A percentile compares a stretch with the other conserved stretches of the same genome.
These are phyloP conservation scores for Microascus cirrosus DNA, from an alignment of 2,329 filamentous ascomycete species.

Conservation along the genomic window DNA sequence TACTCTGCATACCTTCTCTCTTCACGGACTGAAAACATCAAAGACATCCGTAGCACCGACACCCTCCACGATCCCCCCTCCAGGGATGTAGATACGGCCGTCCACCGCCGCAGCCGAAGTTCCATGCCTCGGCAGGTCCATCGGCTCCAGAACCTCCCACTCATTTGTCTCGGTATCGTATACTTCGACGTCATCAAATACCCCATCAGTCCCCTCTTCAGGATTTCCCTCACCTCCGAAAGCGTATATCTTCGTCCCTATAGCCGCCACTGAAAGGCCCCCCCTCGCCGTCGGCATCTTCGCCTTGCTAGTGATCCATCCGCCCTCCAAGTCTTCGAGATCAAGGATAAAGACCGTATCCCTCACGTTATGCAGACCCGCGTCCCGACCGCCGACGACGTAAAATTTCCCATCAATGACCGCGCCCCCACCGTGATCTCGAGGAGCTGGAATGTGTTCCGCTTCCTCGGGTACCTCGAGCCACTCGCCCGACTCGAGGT, in stretches of 20 bases:
- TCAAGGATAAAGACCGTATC: conserved; percentile 23
- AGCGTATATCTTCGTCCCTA: conserved; percentile 18
- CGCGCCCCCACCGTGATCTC: conserved; percentile 21
- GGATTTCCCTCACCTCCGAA: conserved; percentile 25
- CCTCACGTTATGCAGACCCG: conserved; percentile 17
- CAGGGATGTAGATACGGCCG: conserved; percentile 19
- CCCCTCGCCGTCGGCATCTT: conserved; percentile 25
- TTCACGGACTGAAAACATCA: not conserved
- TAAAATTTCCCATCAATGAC: conserved; percentile 21
- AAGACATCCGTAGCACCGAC: conserved; percentile 9
- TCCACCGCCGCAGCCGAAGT: conserved; percentile 16
- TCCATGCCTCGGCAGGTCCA: conserved; percentile 22
- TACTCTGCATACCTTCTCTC: no score
- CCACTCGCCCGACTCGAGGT: conserved; percentile 16
- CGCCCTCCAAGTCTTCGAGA: conserved; percentile 12
- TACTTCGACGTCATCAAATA: conserved; percentile 17
- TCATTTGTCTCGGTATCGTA: conserved; percentile 16
- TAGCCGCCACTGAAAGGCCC: conserved; percentile 16
- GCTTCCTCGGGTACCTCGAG: conserved; percentile 13
- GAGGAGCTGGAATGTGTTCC: conserved; percentile 16
- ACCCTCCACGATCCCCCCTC: conserved; percentile 16
- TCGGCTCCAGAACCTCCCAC: conserved; percentile 15
- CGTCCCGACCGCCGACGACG: conserved; percentile 21
- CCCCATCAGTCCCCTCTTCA: conserved; percentile 7
- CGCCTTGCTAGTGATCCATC: conserved; percentile 15